Evolutionary conservation across 345 rosid species (phyloP).

Genomic region (Sisymbrium irio): DNA sequence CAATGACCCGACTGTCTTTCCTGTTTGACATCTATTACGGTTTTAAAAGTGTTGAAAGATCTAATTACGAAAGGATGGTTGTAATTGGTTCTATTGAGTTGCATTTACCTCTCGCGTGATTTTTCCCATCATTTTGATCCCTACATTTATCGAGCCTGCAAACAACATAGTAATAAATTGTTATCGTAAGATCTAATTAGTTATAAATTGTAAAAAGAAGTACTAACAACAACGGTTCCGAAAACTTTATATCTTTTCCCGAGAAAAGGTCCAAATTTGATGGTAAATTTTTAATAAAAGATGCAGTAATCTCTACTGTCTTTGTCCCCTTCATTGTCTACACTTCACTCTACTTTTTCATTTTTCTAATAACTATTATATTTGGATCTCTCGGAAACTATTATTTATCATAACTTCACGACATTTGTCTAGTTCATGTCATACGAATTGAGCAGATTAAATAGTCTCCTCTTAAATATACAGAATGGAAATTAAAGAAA

Average conservation of each 20-base stretch:
- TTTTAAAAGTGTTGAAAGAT: neutral
- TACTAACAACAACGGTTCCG: neutral
- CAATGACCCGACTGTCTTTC: too few species aligned
- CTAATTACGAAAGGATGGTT: neutral
- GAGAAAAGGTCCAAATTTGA: conserved; percentile 4
- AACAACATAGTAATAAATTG: conserved; percentile 12
- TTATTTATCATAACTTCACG: too few species aligned
- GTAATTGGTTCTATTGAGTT: conserved; percentile 4
- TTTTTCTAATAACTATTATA: neutral
- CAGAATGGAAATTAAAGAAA: too few species aligned
- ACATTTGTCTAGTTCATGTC: too few species aligned
- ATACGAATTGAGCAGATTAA: too few species aligned
- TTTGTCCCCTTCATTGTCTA: conserved; percentile 20
- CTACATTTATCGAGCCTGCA: conserved; percentile 30
- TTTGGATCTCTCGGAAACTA: neutral
- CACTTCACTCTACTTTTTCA: conserved; percentile 9
- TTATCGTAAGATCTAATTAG: neutral
- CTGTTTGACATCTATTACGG: neutral
- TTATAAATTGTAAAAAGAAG: neutral
- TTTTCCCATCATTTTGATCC: conserved; percentile 21
- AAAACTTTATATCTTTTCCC: neutral
- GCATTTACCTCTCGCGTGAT: conserved; percentile 12
- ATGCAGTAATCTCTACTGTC: conserved; percentile 3
- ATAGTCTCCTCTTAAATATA: too few species aligned
- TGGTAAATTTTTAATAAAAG: neutral